phyloP scores from a whole-genome alignment of 768 basidiomycete species.

The Gautieria morchelliformis region DNA sequence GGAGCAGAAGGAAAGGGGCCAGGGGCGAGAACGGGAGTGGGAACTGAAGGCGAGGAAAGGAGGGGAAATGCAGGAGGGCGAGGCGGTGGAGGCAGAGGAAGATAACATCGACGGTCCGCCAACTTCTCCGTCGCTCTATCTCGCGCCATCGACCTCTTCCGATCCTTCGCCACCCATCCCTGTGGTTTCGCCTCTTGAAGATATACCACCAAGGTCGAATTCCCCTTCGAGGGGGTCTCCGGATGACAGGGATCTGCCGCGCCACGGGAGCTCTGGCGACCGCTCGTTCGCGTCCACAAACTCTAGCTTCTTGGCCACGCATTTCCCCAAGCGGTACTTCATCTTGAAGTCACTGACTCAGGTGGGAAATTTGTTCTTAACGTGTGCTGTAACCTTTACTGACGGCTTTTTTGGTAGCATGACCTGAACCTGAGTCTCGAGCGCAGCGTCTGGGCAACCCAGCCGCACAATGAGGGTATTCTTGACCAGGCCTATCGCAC shows the following conservation, averaged over 20 bases:
- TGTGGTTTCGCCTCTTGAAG: conserved; percentile 5
- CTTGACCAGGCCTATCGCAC: conserved; percentile 92
- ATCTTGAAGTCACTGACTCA: conserved; percentile 83
- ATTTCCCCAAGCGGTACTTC: conserved; percentile 87
- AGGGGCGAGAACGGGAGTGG: conserved; percentile 5
- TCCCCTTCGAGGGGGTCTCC: background rate
- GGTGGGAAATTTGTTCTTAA: conserved; percentile 30
- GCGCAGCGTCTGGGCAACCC: conserved; percentile 83
- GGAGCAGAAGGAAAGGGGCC: conserved; percentile 39
- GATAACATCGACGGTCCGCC: conserved; percentile 10
- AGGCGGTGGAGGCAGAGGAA: conserved; percentile 5
- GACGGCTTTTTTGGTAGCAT: conserved; percentile 32
- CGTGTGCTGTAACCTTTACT: background rate
- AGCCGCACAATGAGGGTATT: conserved; percentile 84
- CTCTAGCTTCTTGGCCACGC: conserved; percentile 62
- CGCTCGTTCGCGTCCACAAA: conserved; percentile 68
- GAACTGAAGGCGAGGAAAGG: conserved; percentile 10
- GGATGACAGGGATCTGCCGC: conserved; percentile 23
- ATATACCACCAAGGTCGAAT: conserved; percentile 8
- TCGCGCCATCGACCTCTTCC: conserved; percentile 10
- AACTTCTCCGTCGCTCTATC: conserved; percentile 12
- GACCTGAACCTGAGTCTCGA: conserved; percentile 75
- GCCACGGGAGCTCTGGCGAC: conserved; percentile 38
- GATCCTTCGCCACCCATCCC: conserved; percentile 12
- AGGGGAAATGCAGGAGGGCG: conserved; percentile 14